These are phyloP conservation scores for Solanum microdontum DNA, from an alignment of 257 asterid species.

Conservation along the genomic window DNA sequence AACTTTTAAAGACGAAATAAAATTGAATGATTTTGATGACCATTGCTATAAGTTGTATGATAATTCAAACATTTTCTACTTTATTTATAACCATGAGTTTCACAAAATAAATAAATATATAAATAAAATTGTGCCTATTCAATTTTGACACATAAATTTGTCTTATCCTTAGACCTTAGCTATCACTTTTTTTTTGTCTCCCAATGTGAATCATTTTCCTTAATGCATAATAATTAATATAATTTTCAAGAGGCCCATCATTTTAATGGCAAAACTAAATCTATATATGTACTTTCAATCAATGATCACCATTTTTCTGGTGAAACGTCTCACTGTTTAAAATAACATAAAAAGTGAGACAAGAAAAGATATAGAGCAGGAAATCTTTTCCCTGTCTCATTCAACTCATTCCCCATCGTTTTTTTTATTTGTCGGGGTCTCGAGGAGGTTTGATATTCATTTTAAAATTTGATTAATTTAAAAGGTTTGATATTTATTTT, in stretches of 20 bases:
- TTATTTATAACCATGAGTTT: neutral
- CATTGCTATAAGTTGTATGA: neutral
- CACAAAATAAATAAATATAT: too few relatives aligned
- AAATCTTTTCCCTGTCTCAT: neutral
- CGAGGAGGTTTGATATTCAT: too few relatives aligned
- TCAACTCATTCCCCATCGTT: neutral
- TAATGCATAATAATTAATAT: neutral
- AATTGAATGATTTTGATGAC: neutral
- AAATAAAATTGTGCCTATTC: neutral
- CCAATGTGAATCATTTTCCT: neutral
- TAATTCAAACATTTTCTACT: neutral
- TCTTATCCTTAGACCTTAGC: neutral
- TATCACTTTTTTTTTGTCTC: neutral
- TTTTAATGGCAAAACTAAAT: neutral
- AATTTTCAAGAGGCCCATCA: neutral
- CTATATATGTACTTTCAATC: neutral
- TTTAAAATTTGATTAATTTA: neutral
- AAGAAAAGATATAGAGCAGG: neutral
- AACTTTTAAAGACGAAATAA: too few relatives aligned
- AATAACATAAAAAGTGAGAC: neutral
- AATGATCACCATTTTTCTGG: neutral
- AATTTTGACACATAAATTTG: too few relatives aligned
- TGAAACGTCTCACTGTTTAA: neutral
- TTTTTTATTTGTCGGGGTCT: too few relatives aligned
- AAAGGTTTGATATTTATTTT: too few relatives aligned